Conservation (phyloP, 352 stramenopile genomes). For the Pythium grandisporangium region DNA sequence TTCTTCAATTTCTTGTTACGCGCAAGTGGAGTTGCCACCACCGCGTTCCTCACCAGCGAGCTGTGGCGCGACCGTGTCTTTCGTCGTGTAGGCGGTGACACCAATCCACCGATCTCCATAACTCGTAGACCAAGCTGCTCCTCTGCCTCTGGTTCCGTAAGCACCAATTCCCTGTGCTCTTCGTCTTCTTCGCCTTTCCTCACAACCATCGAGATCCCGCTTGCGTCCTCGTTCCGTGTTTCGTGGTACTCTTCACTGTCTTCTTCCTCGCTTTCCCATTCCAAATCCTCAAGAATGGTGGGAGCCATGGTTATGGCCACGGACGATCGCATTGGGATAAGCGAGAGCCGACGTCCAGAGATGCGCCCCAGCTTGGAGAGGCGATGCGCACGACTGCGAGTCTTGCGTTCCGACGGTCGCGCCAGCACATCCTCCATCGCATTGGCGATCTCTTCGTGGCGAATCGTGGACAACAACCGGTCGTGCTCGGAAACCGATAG, state of each 20-base stretch:
- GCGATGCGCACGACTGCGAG: constrained; percentile 45
- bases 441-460: constrained; percentile 59
- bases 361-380: constrained; percentile 54
- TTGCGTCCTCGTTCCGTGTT: neutral
- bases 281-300: constrained; percentile 25
- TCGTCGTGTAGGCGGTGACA: too few relatives aligned
- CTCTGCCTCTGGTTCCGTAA: too few relatives aligned
- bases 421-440: constrained; percentile 69
- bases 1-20: too few relatives aligned
- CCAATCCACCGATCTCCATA: too few relatives aligned
- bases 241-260: constrained; percentile 9
- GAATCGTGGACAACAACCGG: constrained; percentile 42
- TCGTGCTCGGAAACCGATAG: constrained; percentile 53
- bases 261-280: constrained; percentile 41
- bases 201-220: neutral
- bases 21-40: constrained; percentile 1
- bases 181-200: too few relatives aligned
- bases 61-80: too few relatives aligned
- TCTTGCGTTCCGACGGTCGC: constrained; percentile 44
- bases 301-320: constrained; percentile 10
- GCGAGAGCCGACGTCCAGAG: constrained; percentile 34
- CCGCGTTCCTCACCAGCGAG: too few relatives aligned
- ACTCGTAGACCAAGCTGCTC: too few relatives aligned
- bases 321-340: constrained; percentile 28
- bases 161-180: too few relatives aligned